A percentile compares a stretch with the other conserved stretches of the same genome.
These are phyloP conservation scores for Saccharomycopsis sp. DNA, from an alignment of 805 yeast species.

Conservation along the genomic window DNA sequence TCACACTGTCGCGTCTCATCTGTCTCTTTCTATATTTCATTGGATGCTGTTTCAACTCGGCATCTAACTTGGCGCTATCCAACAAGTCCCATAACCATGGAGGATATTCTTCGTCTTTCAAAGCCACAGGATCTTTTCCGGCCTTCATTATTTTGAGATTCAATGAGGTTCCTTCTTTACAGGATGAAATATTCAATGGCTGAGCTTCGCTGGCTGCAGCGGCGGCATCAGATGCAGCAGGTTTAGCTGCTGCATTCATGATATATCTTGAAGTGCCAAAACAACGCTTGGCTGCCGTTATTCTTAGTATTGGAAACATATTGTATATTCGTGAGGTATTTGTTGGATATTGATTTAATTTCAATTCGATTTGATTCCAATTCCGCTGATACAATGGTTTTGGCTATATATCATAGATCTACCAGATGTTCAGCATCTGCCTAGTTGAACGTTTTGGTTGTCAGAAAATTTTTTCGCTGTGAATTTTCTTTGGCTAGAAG, in stretches of 20 bases:
- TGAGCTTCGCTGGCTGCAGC: not conserved
- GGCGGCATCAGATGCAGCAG: not conserved
- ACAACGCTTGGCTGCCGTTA: slow-evolving; percentile 1
- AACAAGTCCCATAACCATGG: slow-evolving; percentile 89
- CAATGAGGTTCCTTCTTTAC: slow-evolving; percentile 66
- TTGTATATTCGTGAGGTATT: too few relatives aligned
- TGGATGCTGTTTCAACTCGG: slow-evolving; percentile 52
- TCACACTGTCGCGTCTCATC: slow-evolving; percentile 61
- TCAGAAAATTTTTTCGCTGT: not conserved
- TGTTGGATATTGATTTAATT: not conserved
- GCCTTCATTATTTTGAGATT: slow-evolving; percentile 68
- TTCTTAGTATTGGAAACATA: not conserved
- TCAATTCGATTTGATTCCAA: too few relatives aligned
- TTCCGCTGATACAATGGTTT: too few relatives aligned
- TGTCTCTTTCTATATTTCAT: slow-evolving; percentile 62
- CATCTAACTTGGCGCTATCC: slow-evolving; percentile 57
- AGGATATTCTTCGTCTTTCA: slow-evolving; percentile 85
- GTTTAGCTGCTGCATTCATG: slow-evolving; percentile 4
- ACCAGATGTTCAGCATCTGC: too few relatives aligned
- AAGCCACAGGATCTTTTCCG: slow-evolving; percentile 84
- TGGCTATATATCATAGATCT: too few relatives aligned
- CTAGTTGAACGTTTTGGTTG: too few relatives aligned
- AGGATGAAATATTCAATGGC: slow-evolving; percentile 35
- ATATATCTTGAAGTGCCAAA: not conserved
- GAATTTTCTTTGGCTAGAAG: not conserved